phyloP scores from a whole-genome alignment of 2,329 filamentous ascomycete species.

The Fusarium anguioides region DNA sequence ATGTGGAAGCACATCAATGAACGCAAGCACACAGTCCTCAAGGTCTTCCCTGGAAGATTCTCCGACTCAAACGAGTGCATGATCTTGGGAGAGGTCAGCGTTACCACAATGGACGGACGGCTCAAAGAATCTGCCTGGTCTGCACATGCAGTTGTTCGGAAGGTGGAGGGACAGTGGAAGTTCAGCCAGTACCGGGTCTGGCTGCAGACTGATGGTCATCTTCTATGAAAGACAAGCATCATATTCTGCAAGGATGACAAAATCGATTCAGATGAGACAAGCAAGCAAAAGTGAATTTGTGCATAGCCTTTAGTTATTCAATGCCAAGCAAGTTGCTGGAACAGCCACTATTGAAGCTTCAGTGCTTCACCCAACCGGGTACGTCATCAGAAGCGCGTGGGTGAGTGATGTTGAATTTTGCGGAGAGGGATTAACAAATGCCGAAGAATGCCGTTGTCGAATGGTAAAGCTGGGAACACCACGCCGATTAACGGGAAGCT shows the following conservation, averaged over 20 bases:
- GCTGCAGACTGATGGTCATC: conserved; percentile 44
- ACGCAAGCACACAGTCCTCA: conserved; percentile 55
- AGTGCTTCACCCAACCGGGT: conserved; percentile 21
- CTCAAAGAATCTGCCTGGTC: conserved; percentile 47
- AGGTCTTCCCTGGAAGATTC: conserved; percentile 57
- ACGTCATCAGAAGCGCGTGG: conserved; percentile 34
- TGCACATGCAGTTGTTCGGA: conserved; percentile 47
- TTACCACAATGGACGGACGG: conserved; percentile 45
- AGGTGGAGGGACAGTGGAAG: conserved; percentile 49
- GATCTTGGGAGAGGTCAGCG: conserved; percentile 48
- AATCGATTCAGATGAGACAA: background rate
- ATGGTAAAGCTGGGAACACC: conserved; percentile 32
- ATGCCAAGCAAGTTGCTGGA: conserved; percentile 1
- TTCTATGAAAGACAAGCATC: conserved; percentile 23
- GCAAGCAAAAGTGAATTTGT: conserved; percentile 18
- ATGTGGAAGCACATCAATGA: conserved; percentile 58
- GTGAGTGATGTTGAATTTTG: conserved; percentile 12
- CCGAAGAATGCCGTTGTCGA: conserved; percentile 35
- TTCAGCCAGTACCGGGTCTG: conserved; percentile 50
- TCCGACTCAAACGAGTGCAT: conserved; percentile 41
- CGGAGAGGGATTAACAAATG: conserved; percentile 24
- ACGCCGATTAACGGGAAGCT: conserved; percentile 35
- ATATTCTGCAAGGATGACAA: background rate
- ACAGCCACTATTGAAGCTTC: background rate
- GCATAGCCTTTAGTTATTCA: conserved; percentile 25